Base-by-base conservation (phyloP, 768 basidiomycete genomes). In the Hygrophoropsis aurantiaca region DNA sequence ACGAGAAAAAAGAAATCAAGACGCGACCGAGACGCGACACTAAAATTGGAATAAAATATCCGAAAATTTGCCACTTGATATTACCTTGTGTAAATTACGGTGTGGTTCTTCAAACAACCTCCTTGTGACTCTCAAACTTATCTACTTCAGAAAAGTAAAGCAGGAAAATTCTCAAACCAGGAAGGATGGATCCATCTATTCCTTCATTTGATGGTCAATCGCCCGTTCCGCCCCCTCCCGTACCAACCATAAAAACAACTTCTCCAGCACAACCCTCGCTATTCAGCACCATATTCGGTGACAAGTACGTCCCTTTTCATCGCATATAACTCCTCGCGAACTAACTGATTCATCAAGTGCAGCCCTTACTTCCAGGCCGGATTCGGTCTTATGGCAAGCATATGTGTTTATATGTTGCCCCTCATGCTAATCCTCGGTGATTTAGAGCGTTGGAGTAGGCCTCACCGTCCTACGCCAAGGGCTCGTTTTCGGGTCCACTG, bases 331-430 rank as follows among this genome's bases (percentile, higher is more conserved):
- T 13, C 26, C 44, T 21, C 42, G 37, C 32, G 26, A 43, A 19
- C 47, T 53, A 46, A 66, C 54, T 46, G 4, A 46, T 51, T 46
- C 52, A 59, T 70, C 61, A 78, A 78, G 70, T 58, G 60, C 58
- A 99, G 97, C 64, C 95, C 93, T 30, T 94, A 93, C 72, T 98
- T 99, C 63, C 91, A 95, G 63, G 97, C 95, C 40, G 95, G 97
- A 21, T 97, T 97, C 59, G 97, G 95, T 27, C 79, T 99, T 30
- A 94, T 98, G 94, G 95, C 94, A 55, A 48, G 70, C 13, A 26
- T 23, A 25, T 38, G 16, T 25, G 13, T 38, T 10, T 7, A 11
- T 33, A 15, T 16, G 13, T 37, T 1, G 19, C 18, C 24, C 26
- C 9, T 26, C 19, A 16, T 36, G 11, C 46, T 56, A 34, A 55